A percentile compares a stretch with the other conserved stretches of the same genome.
These are phyloP conservation scores for Nelumbo lutea DNA, from an alignment of 164 flowering plant species.

Conservation along the genomic window DNA sequence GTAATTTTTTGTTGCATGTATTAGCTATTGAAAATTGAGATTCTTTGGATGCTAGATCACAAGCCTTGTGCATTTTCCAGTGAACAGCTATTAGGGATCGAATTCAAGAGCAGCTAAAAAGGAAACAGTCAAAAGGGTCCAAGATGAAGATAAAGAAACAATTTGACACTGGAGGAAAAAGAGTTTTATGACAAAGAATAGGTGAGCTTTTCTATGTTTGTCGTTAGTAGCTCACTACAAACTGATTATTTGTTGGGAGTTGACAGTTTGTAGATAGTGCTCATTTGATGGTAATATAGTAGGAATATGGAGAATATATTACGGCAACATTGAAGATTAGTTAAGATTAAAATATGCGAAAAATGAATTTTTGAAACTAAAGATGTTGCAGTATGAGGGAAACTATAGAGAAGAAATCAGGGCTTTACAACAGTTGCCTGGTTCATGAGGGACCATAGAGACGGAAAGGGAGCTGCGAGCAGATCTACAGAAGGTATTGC, in stretches of 20 bases:
- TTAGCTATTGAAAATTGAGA: too few relatives aligned
- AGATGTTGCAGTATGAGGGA: too few relatives aligned
- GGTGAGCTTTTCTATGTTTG: background rate
- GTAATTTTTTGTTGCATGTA: too few relatives aligned
- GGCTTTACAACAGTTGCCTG: too few relatives aligned
- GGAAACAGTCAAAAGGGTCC: conserved; percentile 21
- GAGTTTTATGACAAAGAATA: background rate
- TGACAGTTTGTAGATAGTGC: background rate
- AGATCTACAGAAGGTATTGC: too few relatives aligned
- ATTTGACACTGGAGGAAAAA: background rate
- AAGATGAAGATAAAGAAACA: background rate
- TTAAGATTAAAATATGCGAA: background rate
- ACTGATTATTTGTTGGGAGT: background rate
- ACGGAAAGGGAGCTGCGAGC: too few relatives aligned
- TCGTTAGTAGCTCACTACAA: background rate
- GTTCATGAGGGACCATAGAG: too few relatives aligned
- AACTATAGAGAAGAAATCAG: too few relatives aligned
- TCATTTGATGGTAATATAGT: background rate
- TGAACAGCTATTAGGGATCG: conserved; percentile 56
- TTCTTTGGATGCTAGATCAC: background rate
- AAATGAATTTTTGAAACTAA: too few relatives aligned
- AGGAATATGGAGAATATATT: background rate
- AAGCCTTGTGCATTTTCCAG: conserved; percentile 13
- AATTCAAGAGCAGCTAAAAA: conserved; percentile 42
- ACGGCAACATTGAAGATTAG: background rate